Base-by-base conservation (phyloP, 202 grass and related monocot genomes). In the Schoenoplectus tabernaemontani region DNA sequence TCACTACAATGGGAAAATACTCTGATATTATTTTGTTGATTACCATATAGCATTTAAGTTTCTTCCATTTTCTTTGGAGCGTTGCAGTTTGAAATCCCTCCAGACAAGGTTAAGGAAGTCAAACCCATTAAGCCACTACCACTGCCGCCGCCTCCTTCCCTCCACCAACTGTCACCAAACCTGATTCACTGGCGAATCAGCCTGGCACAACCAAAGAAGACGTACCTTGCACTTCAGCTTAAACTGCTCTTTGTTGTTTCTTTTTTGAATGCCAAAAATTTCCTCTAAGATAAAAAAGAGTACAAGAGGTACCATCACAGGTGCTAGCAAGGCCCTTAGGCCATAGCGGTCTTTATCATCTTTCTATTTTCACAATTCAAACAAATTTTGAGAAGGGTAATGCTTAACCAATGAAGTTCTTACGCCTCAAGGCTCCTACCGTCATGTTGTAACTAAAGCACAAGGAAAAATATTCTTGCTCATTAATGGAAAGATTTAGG, bases 201-300 rank as follows among this genome's bases (percentile, higher is more conserved):
- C 59, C 79, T 26, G 37, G 17, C 2, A 57, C 12, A n/a, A 79
- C 12, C 9, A 71, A 77, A 26, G 91, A 97, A 64, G 93, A 97
- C 16, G 75, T 97, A 77, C 88, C 89, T 11, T 82, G 82, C 83
- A 97, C 93, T 70, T 97, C 93, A 42, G 88, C 93, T 3, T 96
- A 91, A 64, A 33, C 13, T 44, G 22, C 64, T 9, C 2, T 9
- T 13, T 44, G 4, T 23, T 16, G 13, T 1, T 36, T 56, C 64
- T 54, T 26, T 24, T 66, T 41, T 38, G 3, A 20, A 41, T 38
- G 16, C 5, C 67, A 50, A 16, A 44, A 28, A 15, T 71, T 72
- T 50, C n/a, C 43, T n/a, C 23, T 72, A 9, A 50, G 42, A 71
- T 39, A n/a, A n/a, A 71, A 47, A 16, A n/a, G n/a, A n/a, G n/a